phyloP scores from a whole-genome alignment of 1,284 basidiomycete species.

The Malassezia brasiliensis region DNA sequence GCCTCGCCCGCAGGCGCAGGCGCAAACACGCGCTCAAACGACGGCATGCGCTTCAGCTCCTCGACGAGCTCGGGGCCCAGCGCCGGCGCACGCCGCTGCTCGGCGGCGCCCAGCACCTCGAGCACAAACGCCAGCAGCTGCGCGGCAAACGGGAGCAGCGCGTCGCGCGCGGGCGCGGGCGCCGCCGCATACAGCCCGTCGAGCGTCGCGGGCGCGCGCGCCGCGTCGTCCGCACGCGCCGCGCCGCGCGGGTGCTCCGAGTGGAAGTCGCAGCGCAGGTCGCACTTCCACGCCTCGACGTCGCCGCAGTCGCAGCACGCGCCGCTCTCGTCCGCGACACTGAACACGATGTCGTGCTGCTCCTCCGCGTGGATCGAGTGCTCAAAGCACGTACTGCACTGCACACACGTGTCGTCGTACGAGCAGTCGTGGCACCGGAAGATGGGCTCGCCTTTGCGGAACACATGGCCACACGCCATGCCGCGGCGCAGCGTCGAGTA shows the following conservation, averaged over 20 bases:
- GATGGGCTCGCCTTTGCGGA: constrained; percentile 47
- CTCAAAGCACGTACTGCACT: constrained; percentile 44
- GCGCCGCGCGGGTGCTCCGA: constrained; percentile 11
- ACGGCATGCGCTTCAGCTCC: constrained; percentile 62
- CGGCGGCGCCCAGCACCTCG: constrained; percentile 72
- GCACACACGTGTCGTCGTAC: constrained; percentile 46
- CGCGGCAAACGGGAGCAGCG: constrained; percentile 63
- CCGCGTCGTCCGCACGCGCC: not conserved
- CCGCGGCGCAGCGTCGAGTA: constrained; percentile 39
- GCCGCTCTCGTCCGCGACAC: constrained; percentile 34
- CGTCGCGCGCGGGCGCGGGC: constrained; percentile 57
- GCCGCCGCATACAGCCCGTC: constrained; percentile 29
- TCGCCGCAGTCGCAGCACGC: constrained; percentile 48
- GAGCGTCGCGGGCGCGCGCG: not conserved
- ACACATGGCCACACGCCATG: constrained; percentile 47
- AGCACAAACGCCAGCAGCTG: constrained; percentile 75
- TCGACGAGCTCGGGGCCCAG: constrained; percentile 52
- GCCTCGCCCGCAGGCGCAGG: constrained; percentile 19
- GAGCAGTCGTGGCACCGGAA: constrained; percentile 47
- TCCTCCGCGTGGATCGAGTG: constrained; percentile 35
- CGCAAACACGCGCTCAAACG: constrained; percentile 52
- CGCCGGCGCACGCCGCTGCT: constrained; percentile 61
- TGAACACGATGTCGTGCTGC: constrained; percentile 44
- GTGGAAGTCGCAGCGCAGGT: constrained; percentile 41
- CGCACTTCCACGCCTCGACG: constrained; percentile 42